Evolutionary conservation across 176 grass and related monocot species (phyloP).

Genomic region (maize (Zea mays)): Zm-B73-REFERENCE-NAM-5.0 NC_050098.1:154277001-154277500

Average conservation of each 20-base stretch:
- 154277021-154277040: neutral
- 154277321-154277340: constrained; percentile 4
- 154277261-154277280: neutral
- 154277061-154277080: neutral
- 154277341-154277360: constrained; percentile 15
- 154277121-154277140: neutral
- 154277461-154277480: neutral
- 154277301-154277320: neutral
- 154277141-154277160: neutral
- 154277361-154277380: too few species aligned
- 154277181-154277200: neutral
- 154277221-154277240: constrained; percentile 20
- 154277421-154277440: neutral
- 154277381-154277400: neutral
- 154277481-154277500: neutral
- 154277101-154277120: neutral
- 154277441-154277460: neutral
- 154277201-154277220: neutral
- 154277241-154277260: neutral
- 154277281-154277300: constrained; percentile 29
- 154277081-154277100: neutral
- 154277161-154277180: neutral
- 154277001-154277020: constrained; percentile 9
- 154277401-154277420: neutral
- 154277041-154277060: too few species aligned